These are phyloP conservation scores for Ambrosiella xylebori DNA, from an alignment of 2,329 filamentous ascomycete species.

Conservation along the genomic window DNA sequence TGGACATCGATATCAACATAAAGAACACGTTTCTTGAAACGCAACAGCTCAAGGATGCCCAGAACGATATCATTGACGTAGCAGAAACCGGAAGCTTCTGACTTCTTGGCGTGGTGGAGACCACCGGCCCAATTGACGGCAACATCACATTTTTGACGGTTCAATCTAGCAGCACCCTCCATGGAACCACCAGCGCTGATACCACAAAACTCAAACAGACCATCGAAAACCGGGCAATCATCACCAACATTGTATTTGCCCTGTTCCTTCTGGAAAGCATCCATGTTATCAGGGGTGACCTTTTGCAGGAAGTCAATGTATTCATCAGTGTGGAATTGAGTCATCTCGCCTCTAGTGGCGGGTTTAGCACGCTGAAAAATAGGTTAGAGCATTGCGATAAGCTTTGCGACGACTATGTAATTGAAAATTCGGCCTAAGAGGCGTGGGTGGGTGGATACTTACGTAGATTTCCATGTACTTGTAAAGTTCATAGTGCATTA, in stretches of 20 bases:
- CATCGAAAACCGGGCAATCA: conserved; percentile 94
- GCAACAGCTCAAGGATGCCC: conserved; percentile 79
- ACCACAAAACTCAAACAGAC: conserved; percentile 90
- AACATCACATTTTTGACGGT: conserved; percentile 84
- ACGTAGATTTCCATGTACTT: conserved; percentile 94
- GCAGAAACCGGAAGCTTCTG: conserved; percentile 90
- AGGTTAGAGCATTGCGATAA: background rate
- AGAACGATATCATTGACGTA: conserved; percentile 99
- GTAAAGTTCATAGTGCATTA: conserved; percentile 91
- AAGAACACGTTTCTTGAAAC: conserved; percentile 82
- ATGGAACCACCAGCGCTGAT: conserved; percentile 89
- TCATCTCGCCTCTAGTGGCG: conserved; percentile 77
- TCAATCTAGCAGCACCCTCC: conserved; percentile 79
- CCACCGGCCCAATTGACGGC: conserved; percentile 98
- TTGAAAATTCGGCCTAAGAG: no score
- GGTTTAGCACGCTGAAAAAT: conserved; percentile 57
- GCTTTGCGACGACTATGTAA: background rate
- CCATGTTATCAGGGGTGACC: conserved; percentile 98
- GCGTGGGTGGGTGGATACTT: conserved; percentile 24
- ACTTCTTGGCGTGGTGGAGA: conserved; percentile 93
- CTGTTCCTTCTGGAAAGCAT: conserved; percentile 62
- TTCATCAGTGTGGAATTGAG: conserved; percentile 83
- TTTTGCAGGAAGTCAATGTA: conserved; percentile 92
- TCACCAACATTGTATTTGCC: conserved; percentile 88
- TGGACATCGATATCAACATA: conserved; percentile 96